Evolutionary conservation across 169 alveolate species (phyloP).

Genomic region (Neospora caninum): DNA sequence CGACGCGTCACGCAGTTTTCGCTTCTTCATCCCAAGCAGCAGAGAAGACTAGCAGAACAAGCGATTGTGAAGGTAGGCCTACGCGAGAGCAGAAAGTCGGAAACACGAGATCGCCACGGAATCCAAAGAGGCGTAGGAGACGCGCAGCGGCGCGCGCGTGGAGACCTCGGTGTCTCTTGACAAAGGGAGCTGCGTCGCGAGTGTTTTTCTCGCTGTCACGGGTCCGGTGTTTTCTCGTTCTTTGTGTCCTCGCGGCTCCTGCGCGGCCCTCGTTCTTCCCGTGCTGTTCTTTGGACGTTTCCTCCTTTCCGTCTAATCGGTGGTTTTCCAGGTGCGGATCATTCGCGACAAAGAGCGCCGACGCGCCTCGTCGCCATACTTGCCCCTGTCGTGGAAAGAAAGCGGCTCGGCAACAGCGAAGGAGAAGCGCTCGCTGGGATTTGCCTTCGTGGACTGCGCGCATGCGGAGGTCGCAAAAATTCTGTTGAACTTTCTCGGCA

Average conservation of each 20-base stretch:
- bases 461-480: not conserved
- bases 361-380: not conserved
- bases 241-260: not conserved
- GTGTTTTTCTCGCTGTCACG: too few species aligned
- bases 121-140: too few species aligned
- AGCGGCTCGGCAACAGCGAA: not conserved
- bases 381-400: not conserved
- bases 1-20: not conserved
- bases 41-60: conserved; percentile 13
- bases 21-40: not conserved
- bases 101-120: too few species aligned
- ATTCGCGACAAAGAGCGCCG: conserved; percentile 1
- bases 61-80: conserved; percentile 35
- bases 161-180: too few species aligned
- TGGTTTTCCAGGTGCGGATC: not conserved
- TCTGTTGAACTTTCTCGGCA: conserved; percentile 5
- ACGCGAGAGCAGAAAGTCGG: too few species aligned
- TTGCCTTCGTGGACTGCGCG: conserved; percentile 29
- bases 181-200: too few species aligned
- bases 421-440: conserved; percentile 25
- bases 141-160: too few species aligned
- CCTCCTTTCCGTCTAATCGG: too few species aligned
- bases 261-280: not conserved
- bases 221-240: too few species aligned
- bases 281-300: not conserved